A percentile compares a stretch with the other conserved stretches of the same genome.
Evolutionary conservation across 441 rosid genomes (phyloP).

Genomic region (Bocquillonia castaneifolia): DNA sequence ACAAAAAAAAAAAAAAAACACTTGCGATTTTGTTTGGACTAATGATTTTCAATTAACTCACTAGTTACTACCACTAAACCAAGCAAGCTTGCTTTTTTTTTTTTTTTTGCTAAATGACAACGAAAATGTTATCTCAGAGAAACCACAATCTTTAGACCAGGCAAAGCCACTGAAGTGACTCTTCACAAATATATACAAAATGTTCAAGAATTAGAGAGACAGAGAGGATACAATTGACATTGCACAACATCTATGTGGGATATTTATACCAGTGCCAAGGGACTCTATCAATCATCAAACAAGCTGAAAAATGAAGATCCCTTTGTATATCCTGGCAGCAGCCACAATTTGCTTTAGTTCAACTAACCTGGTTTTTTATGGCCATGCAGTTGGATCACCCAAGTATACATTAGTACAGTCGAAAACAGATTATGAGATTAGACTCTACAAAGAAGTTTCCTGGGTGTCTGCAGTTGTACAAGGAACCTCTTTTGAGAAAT

Average conservation of each 20-base stretch:
- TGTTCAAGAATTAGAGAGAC: background rate
- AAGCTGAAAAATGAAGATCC: slow-evolving; percentile 8
- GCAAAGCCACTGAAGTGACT: background rate
- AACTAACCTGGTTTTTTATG: slow-evolving; percentile 7
- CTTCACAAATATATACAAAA: background rate
- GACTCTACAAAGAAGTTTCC: slow-evolving; percentile 30
- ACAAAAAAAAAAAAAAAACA: too few relatives aligned
- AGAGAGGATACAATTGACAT: background rate
- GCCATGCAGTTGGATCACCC: slow-evolving; percentile 35
- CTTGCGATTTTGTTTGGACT: too few relatives aligned
- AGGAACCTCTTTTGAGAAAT: slow-evolving; percentile 37
- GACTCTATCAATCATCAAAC: background rate
- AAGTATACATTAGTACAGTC: slow-evolving; percentile 26
- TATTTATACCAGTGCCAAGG: slow-evolving; percentile 1
- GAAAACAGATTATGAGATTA: slow-evolving; percentile 41
- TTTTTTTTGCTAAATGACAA: too few relatives aligned
- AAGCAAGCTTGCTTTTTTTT: too few relatives aligned
- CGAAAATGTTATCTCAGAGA: too few relatives aligned
- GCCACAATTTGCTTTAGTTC: background rate
- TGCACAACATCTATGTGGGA: background rate
- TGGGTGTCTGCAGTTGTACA: slow-evolving; percentile 40
- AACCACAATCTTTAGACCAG: too few relatives aligned
- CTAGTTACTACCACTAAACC: too few relatives aligned
- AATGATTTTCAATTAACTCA: too few relatives aligned
- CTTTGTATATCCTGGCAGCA: background rate